Percentiles rank a stretch among this genome's conserved stretches.
Conservation (phyloP, 2,329 filamentous ascomycete genomes). For the Xylariaceae sp. region DNA sequence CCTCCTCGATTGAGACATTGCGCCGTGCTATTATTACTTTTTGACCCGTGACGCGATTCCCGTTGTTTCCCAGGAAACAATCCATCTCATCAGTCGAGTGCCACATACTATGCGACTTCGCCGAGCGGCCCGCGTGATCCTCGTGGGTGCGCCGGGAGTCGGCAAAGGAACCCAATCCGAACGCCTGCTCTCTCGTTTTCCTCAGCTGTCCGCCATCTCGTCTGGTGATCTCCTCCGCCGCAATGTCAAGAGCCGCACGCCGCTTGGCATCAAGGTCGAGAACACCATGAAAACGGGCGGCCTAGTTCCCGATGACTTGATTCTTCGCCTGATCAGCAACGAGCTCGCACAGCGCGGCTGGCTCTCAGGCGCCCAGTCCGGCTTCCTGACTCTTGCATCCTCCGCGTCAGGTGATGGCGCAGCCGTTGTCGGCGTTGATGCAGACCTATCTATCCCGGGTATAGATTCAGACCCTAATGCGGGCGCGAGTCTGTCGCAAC, state of each 20-base stretch:
- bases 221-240: constrained; percentile 88
- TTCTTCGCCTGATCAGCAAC: constrained; percentile 86
- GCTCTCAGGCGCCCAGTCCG: constrained; percentile 53
- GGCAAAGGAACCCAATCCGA: constrained; percentile 96
- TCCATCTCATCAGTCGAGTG: constrained; percentile 1
- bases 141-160: constrained; percentile 92
- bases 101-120: constrained; percentile 58
- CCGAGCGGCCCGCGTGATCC: constrained; percentile 84
- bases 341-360: constrained; percentile 83
- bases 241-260: constrained; percentile 85
- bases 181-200: constrained; percentile 78
- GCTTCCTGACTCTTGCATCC: constrained; percentile 51
- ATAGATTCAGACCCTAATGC: constrained; percentile 38
- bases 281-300: constrained; percentile 80
- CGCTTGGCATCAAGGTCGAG: constrained; percentile 87
- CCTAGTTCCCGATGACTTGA: constrained; percentile 87
- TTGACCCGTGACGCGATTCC: too few species aligned
- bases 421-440: constrained; percentile 24
- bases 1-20: not conserved
- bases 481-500: constrained; percentile 35
- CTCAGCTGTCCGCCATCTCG: constrained; percentile 85
- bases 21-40: not conserved
- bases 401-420: constrained; percentile 36
- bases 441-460: constrained; percentile 41
- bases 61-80: constrained; percentile 5